phyloP scores from a whole-genome alignment of 1,284 basidiomycete genomes.

The Marasmius tenuissimus region DNA sequence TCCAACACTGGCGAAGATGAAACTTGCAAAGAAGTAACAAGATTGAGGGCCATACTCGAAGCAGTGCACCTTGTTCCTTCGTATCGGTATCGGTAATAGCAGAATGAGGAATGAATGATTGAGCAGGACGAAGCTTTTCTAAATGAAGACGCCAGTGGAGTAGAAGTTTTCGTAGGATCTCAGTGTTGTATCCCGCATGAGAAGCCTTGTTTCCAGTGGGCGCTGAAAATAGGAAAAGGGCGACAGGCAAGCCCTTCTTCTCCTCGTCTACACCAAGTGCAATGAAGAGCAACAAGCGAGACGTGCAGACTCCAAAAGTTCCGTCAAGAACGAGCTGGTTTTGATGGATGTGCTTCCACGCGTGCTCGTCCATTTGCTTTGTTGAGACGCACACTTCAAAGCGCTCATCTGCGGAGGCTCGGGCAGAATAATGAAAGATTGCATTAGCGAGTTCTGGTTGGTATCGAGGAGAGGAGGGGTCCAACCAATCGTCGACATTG shows the following conservation, averaged over 20 bases:
- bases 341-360: slow-evolving; percentile 32
- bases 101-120: slow-evolving; percentile 24
- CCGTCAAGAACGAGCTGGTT: slow-evolving; percentile 36
- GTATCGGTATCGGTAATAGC: slow-evolving; percentile 38
- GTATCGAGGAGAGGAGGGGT: background rate
- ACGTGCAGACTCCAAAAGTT: slow-evolving; percentile 35
- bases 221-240: slow-evolving; percentile 38
- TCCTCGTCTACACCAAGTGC: slow-evolving; percentile 31
- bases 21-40: slow-evolving; percentile 38
- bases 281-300: slow-evolving; percentile 34
- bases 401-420: slow-evolving; percentile 14
- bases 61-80: slow-evolving; percentile 31
- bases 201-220: slow-evolving; percentile 28
- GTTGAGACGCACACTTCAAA: slow-evolving; percentile 27
- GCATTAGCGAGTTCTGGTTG: slow-evolving; percentile 7
- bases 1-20: slow-evolving; percentile 14
- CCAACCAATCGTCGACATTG: slow-evolving; percentile 7
- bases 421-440: slow-evolving; percentile 27
- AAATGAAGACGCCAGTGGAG: slow-evolving; percentile 19
- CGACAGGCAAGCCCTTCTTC: slow-evolving; percentile 28
- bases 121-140: background rate
- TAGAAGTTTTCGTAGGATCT: slow-evolving; percentile 29
- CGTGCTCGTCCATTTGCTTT: slow-evolving; percentile 30
- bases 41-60: slow-evolving; percentile 26
- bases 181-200: slow-evolving; percentile 32